Percentiles rank a stretch among this genome's conserved stretches.
Evolutionary conservation across 2,329 filamentous ascomycete species (phyloP).

Genomic region (Arthrobotrys sphaeroides): DNA sequence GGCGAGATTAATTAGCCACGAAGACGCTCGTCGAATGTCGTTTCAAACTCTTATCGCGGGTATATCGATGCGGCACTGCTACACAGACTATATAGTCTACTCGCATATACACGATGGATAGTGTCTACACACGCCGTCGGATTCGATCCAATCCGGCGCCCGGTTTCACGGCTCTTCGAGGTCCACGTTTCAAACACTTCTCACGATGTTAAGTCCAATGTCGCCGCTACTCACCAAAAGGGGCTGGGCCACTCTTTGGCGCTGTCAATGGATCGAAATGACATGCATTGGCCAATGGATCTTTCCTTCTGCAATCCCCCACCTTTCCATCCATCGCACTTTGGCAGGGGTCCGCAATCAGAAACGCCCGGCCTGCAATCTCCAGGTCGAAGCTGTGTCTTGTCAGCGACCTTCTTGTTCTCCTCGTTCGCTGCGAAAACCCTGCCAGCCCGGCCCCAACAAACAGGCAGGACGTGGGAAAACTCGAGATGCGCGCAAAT

Average conservation of each 20-base stretch:
- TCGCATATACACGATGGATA: neutral
- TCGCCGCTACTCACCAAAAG: neutral
- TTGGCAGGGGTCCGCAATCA: constrained; percentile 34
- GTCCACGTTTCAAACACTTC: neutral
- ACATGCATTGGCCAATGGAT: constrained; percentile 16
- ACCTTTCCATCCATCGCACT: neutral
- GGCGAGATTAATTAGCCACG: neutral
- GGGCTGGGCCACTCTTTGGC: constrained; percentile 4
- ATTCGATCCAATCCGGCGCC: neutral
- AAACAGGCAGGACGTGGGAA: constrained; percentile 19
- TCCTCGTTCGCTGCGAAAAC: constrained; percentile 13
- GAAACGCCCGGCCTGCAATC: constrained; percentile 49
- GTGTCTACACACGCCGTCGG: neutral
- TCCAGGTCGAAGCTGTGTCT: constrained; percentile 8
- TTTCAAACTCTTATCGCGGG: too few species aligned
- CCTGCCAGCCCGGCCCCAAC: constrained; percentile 8
- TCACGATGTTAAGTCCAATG: neutral
- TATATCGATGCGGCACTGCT: neutral
- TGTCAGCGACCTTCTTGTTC: constrained; percentile 17
- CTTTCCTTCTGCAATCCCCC: neutral
- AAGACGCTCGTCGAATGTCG: neutral
- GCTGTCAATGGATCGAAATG: constrained; percentile 15
- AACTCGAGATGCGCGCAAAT: constrained; percentile 13
- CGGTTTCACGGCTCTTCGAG: neutral
- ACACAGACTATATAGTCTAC: neutral